Percentiles rank a stretch among this genome's conserved stretches.
Evolutionary conservation across 768 basidiomycete genomes (phyloP).

Genomic region (Termitomyces bulborhizus): DNA sequence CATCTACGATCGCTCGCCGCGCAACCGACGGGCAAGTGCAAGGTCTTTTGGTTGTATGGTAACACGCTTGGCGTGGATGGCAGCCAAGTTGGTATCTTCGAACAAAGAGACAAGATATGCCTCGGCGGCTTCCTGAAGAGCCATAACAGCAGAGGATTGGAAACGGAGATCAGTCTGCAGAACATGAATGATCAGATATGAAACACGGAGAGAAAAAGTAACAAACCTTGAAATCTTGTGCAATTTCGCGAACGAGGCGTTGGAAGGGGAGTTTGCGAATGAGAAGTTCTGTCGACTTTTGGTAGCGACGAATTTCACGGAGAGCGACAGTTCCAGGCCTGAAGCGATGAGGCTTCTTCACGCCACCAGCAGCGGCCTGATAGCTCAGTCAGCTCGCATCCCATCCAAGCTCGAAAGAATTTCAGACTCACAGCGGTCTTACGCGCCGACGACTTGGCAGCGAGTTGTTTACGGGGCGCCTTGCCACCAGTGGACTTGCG

Average conservation of each 20-base stretch:
- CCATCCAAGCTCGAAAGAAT: not conserved
- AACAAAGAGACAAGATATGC: slow-evolving; percentile 75
- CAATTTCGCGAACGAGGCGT: slow-evolving; percentile 85
- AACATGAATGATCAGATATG: not conserved
- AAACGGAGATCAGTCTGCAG: slow-evolving; percentile 73
- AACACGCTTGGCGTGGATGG: slow-evolving; percentile 82
- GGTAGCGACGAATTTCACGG: slow-evolving; percentile 85
- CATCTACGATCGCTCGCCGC: slow-evolving; percentile 68
- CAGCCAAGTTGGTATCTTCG: slow-evolving; percentile 79
- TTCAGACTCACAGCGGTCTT: slow-evolving; percentile 46
- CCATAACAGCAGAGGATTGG: slow-evolving; percentile 87
- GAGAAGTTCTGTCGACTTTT: slow-evolving; percentile 82
- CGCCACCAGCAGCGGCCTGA: slow-evolving; percentile 68
- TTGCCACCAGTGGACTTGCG: slow-evolving; percentile 82
- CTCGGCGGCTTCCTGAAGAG: slow-evolving; percentile 83
- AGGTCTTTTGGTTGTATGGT: slow-evolving; percentile 86
- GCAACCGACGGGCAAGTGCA: slow-evolving; percentile 69
- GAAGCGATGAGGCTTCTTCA: slow-evolving; percentile 91
- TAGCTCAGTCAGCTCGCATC: not conserved
- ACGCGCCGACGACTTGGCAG: slow-evolving; percentile 56
- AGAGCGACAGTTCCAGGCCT: slow-evolving; percentile 82
- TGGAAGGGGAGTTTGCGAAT: slow-evolving; percentile 90
- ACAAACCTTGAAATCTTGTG: slow-evolving; percentile 81
- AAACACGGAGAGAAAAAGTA: not conserved
- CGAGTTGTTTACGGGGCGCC: slow-evolving; percentile 68